Percentiles rank a stretch among this genome's conserved stretches.
Conservation (phyloP, 2,329 filamentous ascomycete species). For the Xylariaceae sp. region DNA sequence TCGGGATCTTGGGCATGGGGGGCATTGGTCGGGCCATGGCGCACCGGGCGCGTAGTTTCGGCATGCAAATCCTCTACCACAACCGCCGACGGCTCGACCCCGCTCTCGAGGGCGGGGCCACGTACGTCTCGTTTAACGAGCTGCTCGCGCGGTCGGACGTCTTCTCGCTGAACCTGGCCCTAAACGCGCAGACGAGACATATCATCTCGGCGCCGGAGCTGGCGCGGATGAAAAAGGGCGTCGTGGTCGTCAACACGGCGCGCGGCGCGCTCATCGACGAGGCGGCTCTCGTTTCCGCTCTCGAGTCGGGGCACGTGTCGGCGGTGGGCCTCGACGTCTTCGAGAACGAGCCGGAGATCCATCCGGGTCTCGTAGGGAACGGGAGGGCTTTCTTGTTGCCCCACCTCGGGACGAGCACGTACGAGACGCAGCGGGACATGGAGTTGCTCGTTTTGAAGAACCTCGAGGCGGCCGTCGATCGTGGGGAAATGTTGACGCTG, state of each 20-base stretch:
- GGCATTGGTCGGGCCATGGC: slow-evolving; percentile 56
- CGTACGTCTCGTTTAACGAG: slow-evolving; percentile 59
- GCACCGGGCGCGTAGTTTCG: slow-evolving; percentile 53
- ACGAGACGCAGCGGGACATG: slow-evolving; percentile 52
- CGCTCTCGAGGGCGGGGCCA: slow-evolving; percentile 43
- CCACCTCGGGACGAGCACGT: slow-evolving; percentile 69
- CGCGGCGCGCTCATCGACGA: slow-evolving; percentile 61
- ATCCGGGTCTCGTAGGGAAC: slow-evolving; percentile 62
- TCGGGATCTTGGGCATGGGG: slow-evolving; percentile 63
- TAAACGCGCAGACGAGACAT: slow-evolving; percentile 53
- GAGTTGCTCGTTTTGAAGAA: slow-evolving; percentile 51
- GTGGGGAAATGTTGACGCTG: slow-evolving; percentile 60
- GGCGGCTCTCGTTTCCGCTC: slow-evolving; percentile 53
- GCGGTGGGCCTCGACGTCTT: slow-evolving; percentile 61
- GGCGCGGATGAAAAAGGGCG: slow-evolving; percentile 56
- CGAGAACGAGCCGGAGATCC: slow-evolving; percentile 61
- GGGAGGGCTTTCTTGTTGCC: slow-evolving; percentile 64
- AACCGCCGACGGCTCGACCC: slow-evolving; percentile 46
- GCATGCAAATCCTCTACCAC: slow-evolving; percentile 62
- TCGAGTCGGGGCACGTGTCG: slow-evolving; percentile 57
- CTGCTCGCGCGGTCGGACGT: slow-evolving; percentile 57
- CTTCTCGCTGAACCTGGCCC: slow-evolving; percentile 55
- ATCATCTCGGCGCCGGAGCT: slow-evolving; percentile 56
- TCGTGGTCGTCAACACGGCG: slow-evolving; percentile 61
- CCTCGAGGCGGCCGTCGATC: slow-evolving; percentile 57